Percentiles rank a stretch among this genome's conserved stretches.
These are phyloP conservation scores for Yamadazyma triangularis DNA, from an alignment of 1,139 yeast genomes.

Conservation along the genomic window DNA sequence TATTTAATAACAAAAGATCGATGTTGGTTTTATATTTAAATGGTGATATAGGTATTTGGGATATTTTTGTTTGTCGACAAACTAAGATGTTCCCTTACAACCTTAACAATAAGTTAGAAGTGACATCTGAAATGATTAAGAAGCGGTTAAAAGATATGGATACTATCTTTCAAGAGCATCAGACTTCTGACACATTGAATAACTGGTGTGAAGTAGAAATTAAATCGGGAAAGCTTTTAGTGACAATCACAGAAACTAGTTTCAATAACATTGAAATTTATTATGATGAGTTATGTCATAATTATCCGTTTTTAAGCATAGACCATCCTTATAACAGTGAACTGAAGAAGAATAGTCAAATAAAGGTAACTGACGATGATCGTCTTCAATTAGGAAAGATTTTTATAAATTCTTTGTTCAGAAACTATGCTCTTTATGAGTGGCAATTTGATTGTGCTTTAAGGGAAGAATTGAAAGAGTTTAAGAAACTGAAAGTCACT, in stretches of 20 bases:
- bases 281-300: conserved; percentile 61
- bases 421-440: conserved; percentile 47
- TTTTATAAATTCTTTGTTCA: conserved; percentile 53
- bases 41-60: conserved; percentile 77
- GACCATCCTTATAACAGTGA: conserved; percentile 16
- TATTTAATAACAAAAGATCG: conserved; percentile 75
- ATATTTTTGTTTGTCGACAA: conserved; percentile 59
- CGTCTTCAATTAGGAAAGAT: conserved; percentile 56
- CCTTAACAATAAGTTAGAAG: conserved; percentile 6
- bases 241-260: conserved; percentile 58
- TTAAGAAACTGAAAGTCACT: too few relatives aligned
- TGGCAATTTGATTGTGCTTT: conserved; percentile 21
- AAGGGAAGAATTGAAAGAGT: conserved; percentile 17
- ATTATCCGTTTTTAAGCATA: conserved; percentile 36
- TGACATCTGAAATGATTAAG: conserved; percentile 15
- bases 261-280: conserved; percentile 62
- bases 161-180: conserved; percentile 55
- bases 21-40: conserved; percentile 74
- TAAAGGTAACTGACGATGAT: conserved; percentile 35
- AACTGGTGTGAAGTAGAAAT: conserved; percentile 92
- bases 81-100: conserved; percentile 33
- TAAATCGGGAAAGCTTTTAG: conserved; percentile 76
- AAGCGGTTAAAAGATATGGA: conserved; percentile 50
- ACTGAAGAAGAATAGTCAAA: conserved; percentile 13
- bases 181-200: conserved; percentile 68